Base-by-base conservation (phyloP, 257 asterid genomes). In the Eustoma russellianum region DNA sequence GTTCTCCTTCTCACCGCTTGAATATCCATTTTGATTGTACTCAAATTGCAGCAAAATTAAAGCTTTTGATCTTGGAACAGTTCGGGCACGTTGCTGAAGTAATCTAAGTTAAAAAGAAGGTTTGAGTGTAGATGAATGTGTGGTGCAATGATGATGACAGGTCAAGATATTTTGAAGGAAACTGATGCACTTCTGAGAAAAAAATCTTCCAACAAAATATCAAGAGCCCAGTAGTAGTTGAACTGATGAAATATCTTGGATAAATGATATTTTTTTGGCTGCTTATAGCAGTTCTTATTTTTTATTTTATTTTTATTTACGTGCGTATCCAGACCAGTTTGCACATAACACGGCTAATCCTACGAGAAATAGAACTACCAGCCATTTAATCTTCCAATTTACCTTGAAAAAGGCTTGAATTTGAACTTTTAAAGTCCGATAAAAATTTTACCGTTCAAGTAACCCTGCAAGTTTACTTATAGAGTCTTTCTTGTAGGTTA, bases 1-100 rank as follows among this genome's bases (percentile, higher is more conserved):
- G 78, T 61, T 60, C 96, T 84, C 73, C 93, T 70, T 35, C 86
- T 56, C 57, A 73, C 85, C 50, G 46, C 58, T 49, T 61, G 78
- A 56, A 56, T 81, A 82, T 84, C 93, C 94, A 87, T 87, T 61
- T 19, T 48, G 52, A 7, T 53, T 17, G 59, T 56, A 7, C 57
- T 55, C 15, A 55, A 59, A 44, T 18, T 43, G 50, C 48, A 51
- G 34, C 33, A 7, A 53, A 52, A 40, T 9, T 16, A 49, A 3
- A 35, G 6, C 34, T 19, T 14, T 41, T 41, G 34, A 41, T 48
- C 51, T 46, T 13, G 17, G 46, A 28, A 13, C 15, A 33, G 13
- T 55, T 19, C 12, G n/a, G 13, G 43, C 19, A 43, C 14, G 28
- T 30, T 41, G 24, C 51, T 17, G 41, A 38, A 59, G 54, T n/a